Conservation (phyloP, 495 filamentous ascomycete species). For the Aspergillus steynii region DNA sequence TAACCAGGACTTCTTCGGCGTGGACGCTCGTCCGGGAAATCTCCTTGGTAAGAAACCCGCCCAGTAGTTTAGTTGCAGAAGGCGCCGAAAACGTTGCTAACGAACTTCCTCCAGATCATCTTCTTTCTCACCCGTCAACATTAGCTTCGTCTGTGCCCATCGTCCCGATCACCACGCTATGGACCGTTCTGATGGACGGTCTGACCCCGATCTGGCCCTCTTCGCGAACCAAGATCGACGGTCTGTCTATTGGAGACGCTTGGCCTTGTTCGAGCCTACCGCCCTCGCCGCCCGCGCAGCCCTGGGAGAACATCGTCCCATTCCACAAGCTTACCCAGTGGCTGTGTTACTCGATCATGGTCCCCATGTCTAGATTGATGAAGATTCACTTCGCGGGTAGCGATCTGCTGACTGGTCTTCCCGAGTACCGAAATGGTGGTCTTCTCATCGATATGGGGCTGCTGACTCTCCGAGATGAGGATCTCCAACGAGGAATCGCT, state of each 20-base stretch:
- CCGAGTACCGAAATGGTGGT: constrained; percentile 71
- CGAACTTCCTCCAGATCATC: constrained; percentile 63
- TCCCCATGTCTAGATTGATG: constrained; percentile 65
- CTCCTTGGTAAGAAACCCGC: constrained; percentile 74
- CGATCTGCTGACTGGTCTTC: constrained; percentile 65
- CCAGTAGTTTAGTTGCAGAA: too few species aligned
- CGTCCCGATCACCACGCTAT: constrained; percentile 86
- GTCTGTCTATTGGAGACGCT: constrained; percentile 86
- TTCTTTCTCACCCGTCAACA: constrained; percentile 87
- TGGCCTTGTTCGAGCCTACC: constrained; percentile 90
- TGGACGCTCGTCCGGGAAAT: constrained; percentile 82
- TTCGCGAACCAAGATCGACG: constrained; percentile 85
- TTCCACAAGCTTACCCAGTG: constrained; percentile 79
- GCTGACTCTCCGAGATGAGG: constrained; percentile 58
- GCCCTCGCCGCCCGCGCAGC: constrained; percentile 63
- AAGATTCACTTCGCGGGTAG: constrained; percentile 63
- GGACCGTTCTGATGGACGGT: constrained; percentile 86
- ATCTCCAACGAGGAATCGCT: constrained; percentile 62
- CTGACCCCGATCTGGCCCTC: constrained; percentile 86
- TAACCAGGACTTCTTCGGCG: constrained; percentile 83
- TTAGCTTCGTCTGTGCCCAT: constrained; percentile 84
- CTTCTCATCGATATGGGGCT: constrained; percentile 67
- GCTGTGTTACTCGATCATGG: constrained; percentile 73
- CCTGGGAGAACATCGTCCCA: constrained; percentile 93
- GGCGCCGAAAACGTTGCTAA: constrained; percentile 2